Base-by-base conservation (phyloP, 306 rosid species). In the Lathyrus aphaca region DNA sequence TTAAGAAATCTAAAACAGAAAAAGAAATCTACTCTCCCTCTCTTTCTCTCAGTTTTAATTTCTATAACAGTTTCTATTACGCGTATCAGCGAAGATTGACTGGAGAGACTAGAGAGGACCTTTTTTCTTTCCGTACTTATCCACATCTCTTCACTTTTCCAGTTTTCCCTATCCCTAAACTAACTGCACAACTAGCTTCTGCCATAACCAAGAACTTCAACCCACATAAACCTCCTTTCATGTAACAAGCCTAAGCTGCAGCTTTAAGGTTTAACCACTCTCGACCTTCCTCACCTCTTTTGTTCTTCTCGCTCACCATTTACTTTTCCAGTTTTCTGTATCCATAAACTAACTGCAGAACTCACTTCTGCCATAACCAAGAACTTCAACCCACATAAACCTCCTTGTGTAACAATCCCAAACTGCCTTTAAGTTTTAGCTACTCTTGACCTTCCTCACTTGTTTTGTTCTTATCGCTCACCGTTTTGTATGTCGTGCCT, bases 221-320 rank as follows among this genome's bases (percentile, higher is more conserved):
- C 27, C 27, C 56, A 16, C 56, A 50, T 50, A 17, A 50, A 50
- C 12, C 56, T 18, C 56, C 56, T 50, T 50, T 12, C 14, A 11
- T 50, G 25, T 18, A 50, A 50, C 56, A 50, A 49, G 55, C 25
- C 55, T 10, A 49, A 49, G 12, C 55, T 49, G 27, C 55, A 49
- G 19, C 13, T 9, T 18, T 17, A 49, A 17, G 25, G 10, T 49
- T 49, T 49, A 49, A 49, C 55, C 25, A 49, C 55, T 49, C 25
- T 18, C 27, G 27, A 17, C 25, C 56, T 17, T 50, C 56, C 27
- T 50, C 56, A 1, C 23, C 14, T 50, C 5, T 50, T 17, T 50
- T 5, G 5, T 16, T 50, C 56, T 49, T 49, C 55, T 50, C 21
- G 11, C 11, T 50, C 56, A 35, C 39, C 39, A 3, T 49, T 16